Evolutionary conservation across 768 basidiomycete genomes (phyloP).

Genomic region (Tulasnella sp.): DNA sequence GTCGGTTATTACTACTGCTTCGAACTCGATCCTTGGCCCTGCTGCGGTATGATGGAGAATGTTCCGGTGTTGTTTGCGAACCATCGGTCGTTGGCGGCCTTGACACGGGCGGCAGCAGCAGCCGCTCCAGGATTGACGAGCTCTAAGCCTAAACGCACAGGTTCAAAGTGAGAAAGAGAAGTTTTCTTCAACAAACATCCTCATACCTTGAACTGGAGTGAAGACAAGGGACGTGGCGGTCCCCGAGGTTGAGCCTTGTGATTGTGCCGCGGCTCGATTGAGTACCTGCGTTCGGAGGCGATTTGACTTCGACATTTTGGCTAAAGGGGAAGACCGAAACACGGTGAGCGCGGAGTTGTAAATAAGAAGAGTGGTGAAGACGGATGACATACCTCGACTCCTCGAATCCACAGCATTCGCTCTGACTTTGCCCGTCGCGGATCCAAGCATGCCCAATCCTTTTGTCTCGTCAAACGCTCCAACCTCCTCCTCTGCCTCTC

Average conservation of each 20-base stretch:
- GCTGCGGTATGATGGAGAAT: slow-evolving; percentile 32
- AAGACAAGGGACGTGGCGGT: slow-evolving; percentile 87
- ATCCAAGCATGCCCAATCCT: slow-evolving; percentile 93
- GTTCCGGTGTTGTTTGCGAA: slow-evolving; percentile 61
- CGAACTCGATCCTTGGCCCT: too few relatives aligned
- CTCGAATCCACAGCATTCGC: slow-evolving; percentile 81
- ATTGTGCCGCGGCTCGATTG: slow-evolving; percentile 53
- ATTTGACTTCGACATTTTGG: slow-evolving; percentile 92
- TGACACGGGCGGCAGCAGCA: slow-evolving; percentile 64
- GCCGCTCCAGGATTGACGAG: slow-evolving; percentile 78
- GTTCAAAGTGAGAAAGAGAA: slow-evolving; percentile 2
- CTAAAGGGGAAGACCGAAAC: slow-evolving; percentile 32
- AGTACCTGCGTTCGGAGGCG: slow-evolving; percentile 81
- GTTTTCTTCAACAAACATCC: slow-evolving; percentile 19
- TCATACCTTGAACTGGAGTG: slow-evolving; percentile 83
- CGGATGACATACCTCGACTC: slow-evolving; percentile 59
- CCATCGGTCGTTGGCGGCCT: slow-evolving; percentile 96
- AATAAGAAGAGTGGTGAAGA: neutral
- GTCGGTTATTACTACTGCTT: too few relatives aligned
- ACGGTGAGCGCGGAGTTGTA: neutral
- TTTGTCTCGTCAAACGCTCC: slow-evolving; percentile 97
- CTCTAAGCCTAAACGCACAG: slow-evolving; percentile 64
- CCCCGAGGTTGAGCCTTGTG: slow-evolving; percentile 41
- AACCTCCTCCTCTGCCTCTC: slow-evolving; percentile 90
- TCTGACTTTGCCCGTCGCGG: slow-evolving; percentile 73